Percentiles rank a stretch among this genome's conserved stretches.
Evolutionary conservation across 306 rosid species (phyloP).

Genomic region (Casuarina glauca): DNA sequence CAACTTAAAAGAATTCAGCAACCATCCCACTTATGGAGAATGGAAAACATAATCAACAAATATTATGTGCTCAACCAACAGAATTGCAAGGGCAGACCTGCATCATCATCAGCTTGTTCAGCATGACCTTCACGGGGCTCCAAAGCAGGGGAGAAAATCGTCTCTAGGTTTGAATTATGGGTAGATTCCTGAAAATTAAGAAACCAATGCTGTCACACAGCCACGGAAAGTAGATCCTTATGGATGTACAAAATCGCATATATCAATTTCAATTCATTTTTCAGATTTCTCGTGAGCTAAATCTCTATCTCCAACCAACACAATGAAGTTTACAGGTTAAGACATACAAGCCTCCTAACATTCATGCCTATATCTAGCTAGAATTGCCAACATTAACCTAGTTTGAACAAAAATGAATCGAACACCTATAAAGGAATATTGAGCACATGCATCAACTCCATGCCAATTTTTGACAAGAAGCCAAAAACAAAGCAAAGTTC

Average conservation of each 20-base stretch:
- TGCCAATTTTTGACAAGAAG: constrained; percentile 3
- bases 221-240: not conserved
- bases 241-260: not conserved
- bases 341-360: not conserved
- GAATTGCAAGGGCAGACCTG: constrained; percentile 43
- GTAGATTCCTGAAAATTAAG: constrained; percentile 54
- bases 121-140: constrained; percentile 50
- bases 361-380: not conserved
- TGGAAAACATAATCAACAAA: not conserved
- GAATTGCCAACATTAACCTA: not conserved
- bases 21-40: not conserved
- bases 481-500: constrained; percentile 1
- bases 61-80: not conserved
- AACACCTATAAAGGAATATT: too few relatives aligned
- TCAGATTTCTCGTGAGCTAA: not conserved
- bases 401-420: too few relatives aligned
- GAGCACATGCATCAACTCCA: constrained; percentile 3
- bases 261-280: not conserved
- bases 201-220: constrained; percentile 9
- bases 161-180: constrained; percentile 47
- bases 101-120: constrained; percentile 48
- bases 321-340: not conserved
- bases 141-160: constrained; percentile 79
- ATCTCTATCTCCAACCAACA: not conserved
- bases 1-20: not conserved